Evolutionary conservation across 1,284 basidiomycete genomes (phyloP), one percentile per base, ranked within the genome.

Genomic region (Melampsora larici-populina): DNA sequence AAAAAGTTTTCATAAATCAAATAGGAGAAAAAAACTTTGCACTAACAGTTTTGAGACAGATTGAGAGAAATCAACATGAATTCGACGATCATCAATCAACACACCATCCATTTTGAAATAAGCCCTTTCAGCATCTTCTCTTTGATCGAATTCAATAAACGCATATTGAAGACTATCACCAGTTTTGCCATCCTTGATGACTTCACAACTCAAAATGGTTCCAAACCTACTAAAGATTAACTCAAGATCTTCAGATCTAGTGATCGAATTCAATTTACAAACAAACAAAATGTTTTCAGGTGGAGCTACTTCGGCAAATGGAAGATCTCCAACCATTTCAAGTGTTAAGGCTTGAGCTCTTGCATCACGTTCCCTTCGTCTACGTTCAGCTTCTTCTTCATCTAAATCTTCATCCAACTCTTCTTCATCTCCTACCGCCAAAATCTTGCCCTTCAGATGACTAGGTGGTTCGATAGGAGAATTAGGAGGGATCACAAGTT

Each of bases 51-150:
- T 86, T 51, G 86, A 86, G 8, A 99, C 97, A 40, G 93, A 96
- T 80, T 86, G 85, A 13, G 83, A 84, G 70, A 98, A 97, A 85
- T 97, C 95, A 79, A 99, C 96, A 92, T 96, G 98, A 83, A 99
- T 99, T 26, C 97, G 89, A 21, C 95, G 89, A 84, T 99, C 97
- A 83, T 99, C 96, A n/a, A 99, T 92, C 9, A 99, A 86, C 0
- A 99, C 96, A 82, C 97, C 98, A 84, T 99, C 96, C 96, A 99
- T 99, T 85, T 98, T 99, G 86, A 97, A 95, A 85, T 99, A 99
- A 18, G 94, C 96, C 90, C 94, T 90, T 83, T 99, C 96, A 1
- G 96, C 95, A 60, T 94, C 90, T 78, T 94, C 92, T 66, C 90
- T 86, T 83, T 92, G 91, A 83, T 97, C 94, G 85, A 97, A 99